phyloP scores from a whole-genome alignment of 495 filamentous ascomycete species.

The Terfezia boudieri region DNA sequence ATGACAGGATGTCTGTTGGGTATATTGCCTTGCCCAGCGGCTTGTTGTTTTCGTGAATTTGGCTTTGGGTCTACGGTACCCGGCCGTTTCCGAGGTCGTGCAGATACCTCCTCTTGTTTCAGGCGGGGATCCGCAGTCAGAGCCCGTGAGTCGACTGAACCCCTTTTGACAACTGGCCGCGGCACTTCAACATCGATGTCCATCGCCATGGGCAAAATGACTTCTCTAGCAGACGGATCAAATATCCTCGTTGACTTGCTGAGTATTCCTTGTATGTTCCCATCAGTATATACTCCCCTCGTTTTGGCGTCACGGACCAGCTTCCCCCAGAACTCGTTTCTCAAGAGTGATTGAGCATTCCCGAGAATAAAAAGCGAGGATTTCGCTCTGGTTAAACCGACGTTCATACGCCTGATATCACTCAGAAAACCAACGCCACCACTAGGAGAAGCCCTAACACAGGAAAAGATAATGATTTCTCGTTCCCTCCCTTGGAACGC shows the following conservation, averaged over 20 bases:
- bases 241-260: neutral
- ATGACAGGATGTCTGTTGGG: neutral
- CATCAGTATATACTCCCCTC: slow-evolving; percentile 54
- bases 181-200: neutral
- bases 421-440: slow-evolving; percentile 94
- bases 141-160: neutral
- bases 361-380: slow-evolving; percentile 89
- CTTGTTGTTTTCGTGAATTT: neutral
- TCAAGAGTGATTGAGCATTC: slow-evolving; percentile 60
- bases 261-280: slow-evolving; percentile 28
- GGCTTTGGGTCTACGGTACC: neutral
- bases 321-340: slow-evolving; percentile 74
- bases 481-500: slow-evolving; percentile 93
- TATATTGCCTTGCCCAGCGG: neutral
- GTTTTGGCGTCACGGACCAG: slow-evolving; percentile 57
- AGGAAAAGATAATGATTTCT: slow-evolving; percentile 97
- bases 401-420: slow-evolving; percentile 98
- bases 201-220: slow-evolving; percentile 3
- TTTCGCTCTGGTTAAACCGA: slow-evolving; percentile 87
- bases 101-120: neutral
- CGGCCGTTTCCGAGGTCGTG: neutral
- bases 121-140: neutral
- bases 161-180: slow-evolving; percentile 4
- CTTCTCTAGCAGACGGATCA: neutral
- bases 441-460: slow-evolving; percentile 66